Evolutionary conservation across 495 filamentous ascomycete species (phyloP).

Genomic region (Xylaria sp.): DNA sequence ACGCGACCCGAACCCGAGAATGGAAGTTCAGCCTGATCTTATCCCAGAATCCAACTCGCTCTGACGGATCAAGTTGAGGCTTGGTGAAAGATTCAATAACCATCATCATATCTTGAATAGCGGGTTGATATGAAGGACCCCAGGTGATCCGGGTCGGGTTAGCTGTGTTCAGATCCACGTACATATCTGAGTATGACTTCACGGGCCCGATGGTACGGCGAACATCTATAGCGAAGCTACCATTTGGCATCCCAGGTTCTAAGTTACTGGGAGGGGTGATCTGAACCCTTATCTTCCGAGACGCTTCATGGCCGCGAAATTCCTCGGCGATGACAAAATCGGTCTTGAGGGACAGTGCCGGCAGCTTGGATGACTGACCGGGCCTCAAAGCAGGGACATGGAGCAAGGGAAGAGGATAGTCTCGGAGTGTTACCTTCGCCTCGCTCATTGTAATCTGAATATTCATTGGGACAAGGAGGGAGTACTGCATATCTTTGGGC

Average conservation of each 20-base stretch:
- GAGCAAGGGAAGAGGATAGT: constrained; percentile 91
- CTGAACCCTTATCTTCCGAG: constrained; percentile 79
- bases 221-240: constrained; percentile 82
- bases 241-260: constrained; percentile 51
- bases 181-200: constrained; percentile 94
- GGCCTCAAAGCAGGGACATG: constrained; percentile 86
- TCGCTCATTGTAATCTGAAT: constrained; percentile 93
- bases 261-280: constrained; percentile 73
- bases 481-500: constrained; percentile 87
- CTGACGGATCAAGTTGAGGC: constrained; percentile 89
- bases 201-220: constrained; percentile 91
- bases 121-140: constrained; percentile 96
- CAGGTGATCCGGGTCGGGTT: constrained; percentile 92
- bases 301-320: constrained; percentile 77
- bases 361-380: constrained; percentile 79
- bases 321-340: constrained; percentile 98
- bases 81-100: constrained; percentile 98
- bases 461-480: constrained; percentile 86
- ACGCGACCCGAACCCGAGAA: constrained; percentile 85
- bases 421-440: constrained; percentile 79
- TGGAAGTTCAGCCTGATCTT: constrained; percentile 96
- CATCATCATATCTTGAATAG: constrained; percentile 99
- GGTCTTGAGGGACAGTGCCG: constrained; percentile 81
- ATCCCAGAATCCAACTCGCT: constrained; percentile 97
- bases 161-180: constrained; percentile 88